Evolutionary conservation across 2,329 filamentous ascomycete genomes (phyloP).

Genomic region (Sarocladium strictum): DNA sequence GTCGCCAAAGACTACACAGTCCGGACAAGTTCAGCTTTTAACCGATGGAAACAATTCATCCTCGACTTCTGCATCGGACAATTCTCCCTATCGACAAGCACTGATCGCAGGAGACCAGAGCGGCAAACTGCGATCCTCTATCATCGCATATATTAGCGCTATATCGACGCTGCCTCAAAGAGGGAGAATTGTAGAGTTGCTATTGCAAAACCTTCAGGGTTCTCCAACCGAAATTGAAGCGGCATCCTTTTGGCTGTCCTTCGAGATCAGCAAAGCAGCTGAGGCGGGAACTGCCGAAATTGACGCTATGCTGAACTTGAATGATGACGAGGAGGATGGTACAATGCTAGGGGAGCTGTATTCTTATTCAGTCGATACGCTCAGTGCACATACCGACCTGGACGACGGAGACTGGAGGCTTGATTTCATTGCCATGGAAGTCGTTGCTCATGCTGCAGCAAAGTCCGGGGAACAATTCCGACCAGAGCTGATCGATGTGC

Average conservation of each 20-base stretch:
- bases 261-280: constrained; percentile 58
- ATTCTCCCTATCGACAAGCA: constrained; percentile 48
- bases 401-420: constrained; percentile 60
- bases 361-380: constrained; percentile 56
- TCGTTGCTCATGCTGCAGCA: constrained; percentile 68
- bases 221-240: constrained; percentile 54
- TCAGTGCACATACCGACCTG: constrained; percentile 49
- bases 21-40: constrained; percentile 19
- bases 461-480: constrained; percentile 64
- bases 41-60: constrained; percentile 14
- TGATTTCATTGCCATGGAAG: constrained; percentile 74
- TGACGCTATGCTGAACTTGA: constrained; percentile 45
- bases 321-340: constrained; percentile 36
- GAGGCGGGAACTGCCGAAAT: constrained; percentile 59
- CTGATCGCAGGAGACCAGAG: constrained; percentile 62
- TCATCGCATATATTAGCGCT: constrained; percentile 51
- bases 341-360: constrained; percentile 59
- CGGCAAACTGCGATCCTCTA: constrained; percentile 49
- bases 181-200: constrained; percentile 44
- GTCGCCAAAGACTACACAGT: neutral
- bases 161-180: constrained; percentile 54
- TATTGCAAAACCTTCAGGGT: constrained; percentile 58
- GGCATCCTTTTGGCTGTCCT: constrained; percentile 74
- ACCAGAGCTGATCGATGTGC: constrained; percentile 78
- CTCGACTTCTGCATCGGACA: neutral